Conservation (phyloP, 768 basidiomycete species). For the Cyclocybe aegerita region DNA sequence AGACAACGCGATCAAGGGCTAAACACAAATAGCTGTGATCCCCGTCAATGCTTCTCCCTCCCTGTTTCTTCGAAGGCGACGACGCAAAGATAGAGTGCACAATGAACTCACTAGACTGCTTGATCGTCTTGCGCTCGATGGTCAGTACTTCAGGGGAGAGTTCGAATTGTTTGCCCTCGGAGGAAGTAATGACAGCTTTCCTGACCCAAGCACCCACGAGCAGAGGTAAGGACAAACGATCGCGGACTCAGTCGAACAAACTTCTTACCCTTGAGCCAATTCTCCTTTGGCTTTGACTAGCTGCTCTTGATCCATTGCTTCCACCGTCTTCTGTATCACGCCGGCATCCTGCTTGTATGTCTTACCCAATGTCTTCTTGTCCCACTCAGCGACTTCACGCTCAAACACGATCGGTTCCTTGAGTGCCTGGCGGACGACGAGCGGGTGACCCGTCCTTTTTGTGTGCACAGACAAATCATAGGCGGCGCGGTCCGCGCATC, state of each 20-base stretch:
- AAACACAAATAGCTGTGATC: background rate
- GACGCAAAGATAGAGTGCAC: too few species aligned
- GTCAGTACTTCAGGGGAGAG: constrained; percentile 74
- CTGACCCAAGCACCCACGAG: constrained; percentile 28
- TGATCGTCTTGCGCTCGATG: constrained; percentile 82
- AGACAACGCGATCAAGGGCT: background rate
- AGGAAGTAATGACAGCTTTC: constrained; percentile 50
- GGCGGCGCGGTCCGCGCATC: constrained; percentile 96
- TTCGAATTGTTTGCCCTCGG: constrained; percentile 66
- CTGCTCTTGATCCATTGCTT: constrained; percentile 62
- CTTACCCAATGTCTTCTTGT: constrained; percentile 89
- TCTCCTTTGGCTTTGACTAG: constrained; percentile 68
- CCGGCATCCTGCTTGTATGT: constrained; percentile 85
- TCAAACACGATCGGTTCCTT: constrained; percentile 85
- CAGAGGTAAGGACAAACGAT: background rate
- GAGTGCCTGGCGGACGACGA: constrained; percentile 84
- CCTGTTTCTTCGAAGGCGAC: too few species aligned
- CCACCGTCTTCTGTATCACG: constrained; percentile 60
- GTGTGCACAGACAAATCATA: constrained; percentile 94
- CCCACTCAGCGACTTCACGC: constrained; percentile 74
- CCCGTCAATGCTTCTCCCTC: too few species aligned
- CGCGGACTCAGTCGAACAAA: background rate
- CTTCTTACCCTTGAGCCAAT: constrained; percentile 69
- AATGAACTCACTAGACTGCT: constrained; percentile 69
- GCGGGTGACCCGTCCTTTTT: constrained; percentile 76